Base-by-base conservation (phyloP, 306 rosid species). In the Trifolium pratense region DNA sequence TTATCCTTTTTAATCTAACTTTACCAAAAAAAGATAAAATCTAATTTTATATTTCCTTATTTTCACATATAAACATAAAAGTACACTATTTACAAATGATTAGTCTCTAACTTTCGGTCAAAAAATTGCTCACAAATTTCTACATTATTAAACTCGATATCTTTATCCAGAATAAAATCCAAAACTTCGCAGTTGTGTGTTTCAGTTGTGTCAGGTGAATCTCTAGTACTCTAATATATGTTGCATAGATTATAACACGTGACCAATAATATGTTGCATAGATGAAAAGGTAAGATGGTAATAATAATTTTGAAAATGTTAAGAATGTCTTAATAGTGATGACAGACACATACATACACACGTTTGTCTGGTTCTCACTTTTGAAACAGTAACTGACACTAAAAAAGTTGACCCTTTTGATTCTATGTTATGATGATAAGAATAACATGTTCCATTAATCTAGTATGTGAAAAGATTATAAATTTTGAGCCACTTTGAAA, bases 401-500 rank as follows among this genome's bases (percentile, higher is more conserved):
- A 39, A 77, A 81, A 64, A 83, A 74, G 53, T 42, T 46, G 65
- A 52, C 66, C 9, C 70, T 57, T 61, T 46, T 52, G 32, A 11
- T 67, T 67, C 37, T 21, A n/a, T 63, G 46, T 16, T 13, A 23
- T 57, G 57, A 23, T 57, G 57, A 67, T 59, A 14, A 57, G 68
- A 56, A 75, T 80, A 75, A 21, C 75, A 59, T 80, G 80, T 83
- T 82, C 69, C 66, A 37, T 20, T 56, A 29, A 29, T 7, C 48
- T n/a, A n/a, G n/a, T 34, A 59, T 59, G 40, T 59, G 65, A 21
- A 56, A 23, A 56, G 1, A 70, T 52, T 64, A 70, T 61, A 83
- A 83, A 71, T 80, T 80, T 77, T 31, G 42, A 77, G 76, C 25
- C 70, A 66, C 84, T 86, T 87, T 79, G 86, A 84, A 80, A 86